Evolutionary conservation across 805 yeast genomes (phyloP).

Genomic region (Lipomyces mesembrius): DNA sequence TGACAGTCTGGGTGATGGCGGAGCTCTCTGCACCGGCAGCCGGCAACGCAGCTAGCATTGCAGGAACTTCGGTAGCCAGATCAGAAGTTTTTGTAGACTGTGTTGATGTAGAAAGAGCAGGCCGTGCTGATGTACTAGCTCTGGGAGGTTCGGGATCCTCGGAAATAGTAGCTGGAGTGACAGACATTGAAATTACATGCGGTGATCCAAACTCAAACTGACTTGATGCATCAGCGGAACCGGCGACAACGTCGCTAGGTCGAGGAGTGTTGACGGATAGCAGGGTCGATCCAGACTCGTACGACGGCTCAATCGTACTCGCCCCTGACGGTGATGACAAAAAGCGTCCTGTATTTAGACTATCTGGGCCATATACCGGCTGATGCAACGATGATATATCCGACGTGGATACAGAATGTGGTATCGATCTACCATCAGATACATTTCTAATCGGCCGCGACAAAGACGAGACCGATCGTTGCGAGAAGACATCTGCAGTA

Average conservation of each 20-base stretch:
- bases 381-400: background rate
- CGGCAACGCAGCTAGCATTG: conserved; percentile 2
- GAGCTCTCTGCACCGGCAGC: background rate
- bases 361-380: background rate
- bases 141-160: background rate
- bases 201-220: background rate
- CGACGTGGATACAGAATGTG: conserved; percentile 1
- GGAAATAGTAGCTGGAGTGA: background rate
- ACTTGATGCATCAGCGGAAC: background rate
- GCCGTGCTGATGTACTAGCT: background rate
- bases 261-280: background rate
- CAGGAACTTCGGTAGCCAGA: conserved; percentile 1
- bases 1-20: conserved; percentile 1
- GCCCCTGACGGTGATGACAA: background rate
- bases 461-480: background rate
- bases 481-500: background rate
- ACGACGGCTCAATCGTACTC: background rate
- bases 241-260: background rate
- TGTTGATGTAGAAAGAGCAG: background rate
- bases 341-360: background rate
- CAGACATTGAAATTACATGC: background rate
- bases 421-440: background rate
- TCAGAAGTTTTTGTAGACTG: background rate
- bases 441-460: background rate
- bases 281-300: background rate